Base-by-base conservation (phyloP, 257 asterid genomes). In the Nicotiana sylvestris region DNA sequence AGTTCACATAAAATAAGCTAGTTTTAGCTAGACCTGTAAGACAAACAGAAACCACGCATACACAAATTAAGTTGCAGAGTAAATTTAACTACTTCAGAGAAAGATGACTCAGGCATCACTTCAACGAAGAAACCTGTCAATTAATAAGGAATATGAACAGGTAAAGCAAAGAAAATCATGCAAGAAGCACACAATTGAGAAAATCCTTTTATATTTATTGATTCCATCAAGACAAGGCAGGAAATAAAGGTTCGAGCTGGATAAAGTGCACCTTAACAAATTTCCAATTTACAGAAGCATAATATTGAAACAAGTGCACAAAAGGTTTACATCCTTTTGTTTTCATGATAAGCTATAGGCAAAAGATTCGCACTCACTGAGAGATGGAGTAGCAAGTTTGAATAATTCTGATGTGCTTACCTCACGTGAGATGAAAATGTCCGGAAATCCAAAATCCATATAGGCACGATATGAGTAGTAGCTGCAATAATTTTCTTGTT, bases 401-500 rank as follows among this genome's bases (percentile, higher is more conserved):
- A 27, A 49, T 25, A 74, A 13, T 74, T 49, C n/a, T 74, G 43
- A 49, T 74, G 80, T 49, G 58, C 21, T 85, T 88, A 95, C 99
- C 99, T 94, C 99, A 81, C 99, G 98, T 66, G 99, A 96, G 86
- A 94, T 85, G 88, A 96, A 96, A 83, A 96, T 85, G 82, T 96
- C 98, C 13, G 97, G 98, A 85, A 92, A 93, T 85, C 98, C 99
- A 86, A 93, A 94, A 86, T 96, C 99, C 79, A 94, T 89, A 85
- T 87, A 94, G 85, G 99, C 95, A 83, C 80, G 90, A 82, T 93
- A 93, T 7, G 99, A 96, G 83, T 96, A 96, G 85, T 96, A 96
- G 89, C 98, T 95, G 97, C 92, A 90, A 30, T 86, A 83, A 80
- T 3, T 46, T 25, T 64, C 46, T 62, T 62, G 76, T 21, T 49